Evolutionary conservation across 495 filamentous ascomycete genomes (phyloP).

Genomic region (Aspergillus bridgeri): DNA sequence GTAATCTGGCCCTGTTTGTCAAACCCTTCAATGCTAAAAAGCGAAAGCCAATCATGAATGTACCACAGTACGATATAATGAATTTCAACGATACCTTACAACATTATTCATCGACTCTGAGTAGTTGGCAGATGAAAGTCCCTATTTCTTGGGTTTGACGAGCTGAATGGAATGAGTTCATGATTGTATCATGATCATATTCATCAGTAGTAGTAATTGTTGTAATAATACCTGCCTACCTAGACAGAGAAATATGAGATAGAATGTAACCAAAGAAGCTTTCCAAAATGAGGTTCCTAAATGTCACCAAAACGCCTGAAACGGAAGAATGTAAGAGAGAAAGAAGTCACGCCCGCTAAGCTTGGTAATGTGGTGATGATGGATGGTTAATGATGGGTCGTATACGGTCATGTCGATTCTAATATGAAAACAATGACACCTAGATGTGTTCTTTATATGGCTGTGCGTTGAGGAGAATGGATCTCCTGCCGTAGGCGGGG

Average conservation of each 20-base stretch:
- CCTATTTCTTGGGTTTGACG: not conserved
- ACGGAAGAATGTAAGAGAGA: not conserved
- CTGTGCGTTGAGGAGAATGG: not conserved
- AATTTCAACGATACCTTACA: not conserved
- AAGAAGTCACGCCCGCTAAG: not conserved
- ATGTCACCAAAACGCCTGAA: not conserved
- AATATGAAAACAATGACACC: not conserved
- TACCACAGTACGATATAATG: not conserved
- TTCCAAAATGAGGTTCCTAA: not conserved
- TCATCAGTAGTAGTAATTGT: not conserved
- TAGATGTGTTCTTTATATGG: not conserved
- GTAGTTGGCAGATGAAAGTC: not conserved
- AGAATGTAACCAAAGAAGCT: not conserved
- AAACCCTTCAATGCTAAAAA: not conserved
- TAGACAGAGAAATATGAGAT: not conserved
- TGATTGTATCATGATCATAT: not conserved
- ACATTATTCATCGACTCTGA: not conserved
- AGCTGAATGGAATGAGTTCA: not conserved
- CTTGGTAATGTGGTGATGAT: not conserved
- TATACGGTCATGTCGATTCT: not conserved
- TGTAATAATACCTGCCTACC: not conserved
- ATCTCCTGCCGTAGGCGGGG: not conserved
- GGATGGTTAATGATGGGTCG: not conserved
- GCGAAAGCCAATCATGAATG: not conserved
- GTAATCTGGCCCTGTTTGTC: conserved; percentile 14